Percentiles rank a stretch among this genome's conserved stretches.
phyloP scores from a whole-genome alignment of 1,284 basidiomycete species.

The Mycena citricolor region DNA sequence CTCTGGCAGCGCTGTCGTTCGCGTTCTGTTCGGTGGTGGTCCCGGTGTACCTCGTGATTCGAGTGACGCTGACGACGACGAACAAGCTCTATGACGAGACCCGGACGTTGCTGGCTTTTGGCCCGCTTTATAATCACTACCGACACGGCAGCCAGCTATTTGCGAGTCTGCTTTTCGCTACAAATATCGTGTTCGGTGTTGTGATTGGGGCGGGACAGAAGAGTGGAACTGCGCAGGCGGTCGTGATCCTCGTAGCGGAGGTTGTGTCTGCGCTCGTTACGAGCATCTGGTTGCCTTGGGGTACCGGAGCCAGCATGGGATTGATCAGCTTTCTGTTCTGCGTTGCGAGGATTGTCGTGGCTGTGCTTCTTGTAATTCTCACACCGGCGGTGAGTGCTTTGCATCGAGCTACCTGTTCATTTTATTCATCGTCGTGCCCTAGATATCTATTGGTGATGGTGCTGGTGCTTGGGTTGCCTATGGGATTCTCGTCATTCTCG shows the following conservation, averaged over 20 bases:
- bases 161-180: constrained; percentile 76
- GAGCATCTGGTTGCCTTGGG: constrained; percentile 95
- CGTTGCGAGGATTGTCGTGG: constrained; percentile 85
- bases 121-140: constrained; percentile 96
- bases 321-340: constrained; percentile 90
- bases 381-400: constrained; percentile 73
- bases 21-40: constrained; percentile 76
- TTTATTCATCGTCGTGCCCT: constrained; percentile 18
- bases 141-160: constrained; percentile 91
- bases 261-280: constrained; percentile 82
- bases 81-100: constrained; percentile 95
- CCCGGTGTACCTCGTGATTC: constrained; percentile 73
- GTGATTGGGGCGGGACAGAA: constrained; percentile 88
- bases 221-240: constrained; percentile 88
- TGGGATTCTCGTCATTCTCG: constrained; percentile 86
- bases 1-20: constrained; percentile 76
- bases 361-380: constrained; percentile 87
- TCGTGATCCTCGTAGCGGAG: constrained; percentile 86
- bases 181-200: constrained; percentile 79
- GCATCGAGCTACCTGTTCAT: constrained; percentile 13
- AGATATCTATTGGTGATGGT: constrained; percentile 79
- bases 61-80: constrained; percentile 77
- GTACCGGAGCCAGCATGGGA: constrained; percentile 94
- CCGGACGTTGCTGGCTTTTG: constrained; percentile 84
- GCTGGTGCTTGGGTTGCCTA: constrained; percentile 92